Base-by-base conservation (phyloP, 164 flowering plant species). In the Aristolochia contorta region DNA sequence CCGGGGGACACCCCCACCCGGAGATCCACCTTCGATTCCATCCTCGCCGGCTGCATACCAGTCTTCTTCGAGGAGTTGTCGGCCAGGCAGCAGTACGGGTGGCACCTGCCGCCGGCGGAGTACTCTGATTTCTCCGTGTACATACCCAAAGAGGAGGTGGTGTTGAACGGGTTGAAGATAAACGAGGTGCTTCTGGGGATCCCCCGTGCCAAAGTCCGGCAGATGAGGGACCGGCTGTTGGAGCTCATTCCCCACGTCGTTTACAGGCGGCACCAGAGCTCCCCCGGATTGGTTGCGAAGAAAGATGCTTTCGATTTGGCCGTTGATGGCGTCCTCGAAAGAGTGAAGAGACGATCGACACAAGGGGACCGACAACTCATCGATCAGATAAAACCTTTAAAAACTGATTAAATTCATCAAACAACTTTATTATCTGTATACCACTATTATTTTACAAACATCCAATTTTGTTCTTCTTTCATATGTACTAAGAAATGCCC, bases 1-100 rank as follows among this genome's bases (percentile, higher is more conserved):
- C 97, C 97, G 0, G 97, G 99, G 18, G 99, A 94, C 47, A 94
- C 93, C 0, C 99, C 97, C 6, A 82, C 97, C 0, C 63, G 97
- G 65, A 51, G 96, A 46, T 84, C 99, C 1, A 88, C 97, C 0
- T 94, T 94, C 32, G 96, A 94, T 54, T 80, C 77, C 22, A 76
- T 94, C 9, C 47, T 88, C 2, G 96, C 96, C 0, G 99, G 97
- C 1, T 94, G 99, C 57, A 85, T 94, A 12, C 99, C 99, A 2
- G 99, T 94, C 18, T 94, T 94, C 82, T 94, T 94, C 41, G 97
- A 94, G 74, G 96, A 91, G 9, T 65, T 56, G 18, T 79, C 93
- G 1, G 96, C 97, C 0, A 84, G 69, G 60, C 23, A 69, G 41
- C 99, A 94, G 70, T 94, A 75, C 65, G 63, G 66, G 18, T 94